Base-by-base conservation (phyloP, 75 land plant species). In the Pinus albicaulis region DNA sequence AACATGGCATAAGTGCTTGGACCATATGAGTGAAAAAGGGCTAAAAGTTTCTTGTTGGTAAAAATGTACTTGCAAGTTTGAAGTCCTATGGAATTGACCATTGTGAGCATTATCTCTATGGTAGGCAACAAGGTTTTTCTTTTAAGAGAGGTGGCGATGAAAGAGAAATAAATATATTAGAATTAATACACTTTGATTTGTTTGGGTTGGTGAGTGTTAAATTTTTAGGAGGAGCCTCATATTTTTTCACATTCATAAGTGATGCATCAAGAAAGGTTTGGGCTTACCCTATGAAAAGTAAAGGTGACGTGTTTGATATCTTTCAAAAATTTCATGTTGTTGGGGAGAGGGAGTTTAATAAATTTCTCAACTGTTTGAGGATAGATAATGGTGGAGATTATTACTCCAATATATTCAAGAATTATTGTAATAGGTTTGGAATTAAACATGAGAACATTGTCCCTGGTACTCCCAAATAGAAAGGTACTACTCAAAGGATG, bases 181-280 rank as follows among this genome's bases (percentile, higher is more conserved):
- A 58, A 58, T n/a, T 58, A 7, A 58, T 17, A 58, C 5, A 58
- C 19, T 58, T 4, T n/a, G 60, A 58, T 58, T 23, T 58, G 22
- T 58, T 58, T 58, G 60, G 24, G n/a, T 24, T 1, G 5, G 23
- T 41, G 7, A 28, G 19, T 17, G 3, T 14, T 66, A 28, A 17
- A 20, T 66, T 5, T 16, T 16, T 62, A 57, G 77, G 77, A 62
- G 69, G 76, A 13, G 41, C 70, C 26, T 62, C 11, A 23, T 64
- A 76, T 14, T 79, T 79, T 64, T 31, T 79, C 22, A 73, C 81
- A 52, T 79, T 79, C 23, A 65, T 79, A 26, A 22, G 65, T 64
- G 82, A 83, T 75, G 31, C 20, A 16, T 68, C 64, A 0, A 74
- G 58, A 59, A 36, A 71, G 23, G 34, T 64, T 38, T 56, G 41